Percentiles rank a stretch among this genome's conserved stretches.
These are phyloP conservation scores for Mycosphaerella sp. DNA, from an alignment of 2,329 filamentous ascomycete genomes.

Conservation along the genomic window DNA sequence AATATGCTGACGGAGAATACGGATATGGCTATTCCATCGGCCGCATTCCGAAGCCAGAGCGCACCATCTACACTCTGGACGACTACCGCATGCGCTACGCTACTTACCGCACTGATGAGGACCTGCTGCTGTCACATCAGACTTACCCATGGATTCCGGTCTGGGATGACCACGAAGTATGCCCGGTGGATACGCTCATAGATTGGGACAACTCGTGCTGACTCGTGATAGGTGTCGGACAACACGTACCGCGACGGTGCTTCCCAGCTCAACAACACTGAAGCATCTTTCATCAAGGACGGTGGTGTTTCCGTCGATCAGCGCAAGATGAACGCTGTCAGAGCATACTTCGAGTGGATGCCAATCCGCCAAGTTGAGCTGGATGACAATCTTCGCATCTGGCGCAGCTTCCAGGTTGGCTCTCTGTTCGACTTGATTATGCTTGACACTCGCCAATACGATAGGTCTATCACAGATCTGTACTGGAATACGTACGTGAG, in stretches of 20 bases:
- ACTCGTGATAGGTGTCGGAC: conserved; percentile 48
- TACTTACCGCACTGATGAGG: conserved; percentile 56
- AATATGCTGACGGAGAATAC: conserved; percentile 44
- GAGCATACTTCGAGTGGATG: conserved; percentile 59
- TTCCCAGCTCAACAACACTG: conserved; percentile 58
- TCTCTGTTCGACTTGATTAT: conserved; percentile 61
- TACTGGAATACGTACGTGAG: conserved; percentile 30
- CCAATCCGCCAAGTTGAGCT: conserved; percentile 58
- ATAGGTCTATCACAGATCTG: conserved; percentile 57
- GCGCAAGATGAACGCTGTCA: conserved; percentile 66
- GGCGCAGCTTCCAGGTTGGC: conserved; percentile 61
- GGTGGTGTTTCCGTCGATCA: conserved; percentile 60
- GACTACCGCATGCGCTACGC: conserved; percentile 56
- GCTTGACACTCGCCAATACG: conserved; percentile 64
- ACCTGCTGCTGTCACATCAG: conserved; percentile 52
- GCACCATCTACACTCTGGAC: conserved; percentile 48
- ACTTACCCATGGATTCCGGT: conserved; percentile 53
- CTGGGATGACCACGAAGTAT: conserved; percentile 27
- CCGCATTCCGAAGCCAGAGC: conserved; percentile 50
- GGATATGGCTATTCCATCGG: conserved; percentile 47
- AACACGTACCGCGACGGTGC: conserved; percentile 61
- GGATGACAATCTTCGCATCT: conserved; percentile 64
- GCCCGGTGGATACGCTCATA: neutral
- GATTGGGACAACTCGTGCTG: neutral
- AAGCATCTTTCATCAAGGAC: conserved; percentile 56